A percentile compares a stretch with the other conserved stretches of the same genome.
These are phyloP conservation scores for Warburgia ugandensis DNA, from an alignment of 164 flowering plant species.

Conservation along the genomic window DNA sequence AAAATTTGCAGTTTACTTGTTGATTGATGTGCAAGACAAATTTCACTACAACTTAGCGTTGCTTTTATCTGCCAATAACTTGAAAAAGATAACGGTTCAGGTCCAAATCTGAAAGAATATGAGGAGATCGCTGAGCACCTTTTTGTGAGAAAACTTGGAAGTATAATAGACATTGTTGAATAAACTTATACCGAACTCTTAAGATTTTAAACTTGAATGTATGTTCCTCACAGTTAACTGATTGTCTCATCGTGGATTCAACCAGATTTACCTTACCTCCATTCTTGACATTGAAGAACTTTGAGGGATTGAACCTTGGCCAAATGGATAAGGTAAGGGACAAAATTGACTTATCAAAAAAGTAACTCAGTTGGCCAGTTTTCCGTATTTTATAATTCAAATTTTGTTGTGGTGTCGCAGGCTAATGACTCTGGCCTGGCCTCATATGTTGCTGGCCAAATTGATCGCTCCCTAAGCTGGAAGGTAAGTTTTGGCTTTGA, in stretches of 20 bases:
- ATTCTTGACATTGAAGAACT: slow-evolving; percentile 45
- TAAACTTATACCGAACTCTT: not conserved
- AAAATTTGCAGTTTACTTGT: not conserved
- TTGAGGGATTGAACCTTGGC: slow-evolving; percentile 54
- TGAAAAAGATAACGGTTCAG: not conserved
- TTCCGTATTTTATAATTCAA: not conserved
- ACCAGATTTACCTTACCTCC: slow-evolving; percentile 65
- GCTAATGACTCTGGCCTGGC: slow-evolving; percentile 67
- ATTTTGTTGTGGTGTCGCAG: slow-evolving; percentile 23
- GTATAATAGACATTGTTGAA: not conserved
- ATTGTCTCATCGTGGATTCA: not conserved
- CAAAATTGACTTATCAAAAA: no score
- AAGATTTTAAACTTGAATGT: not conserved
- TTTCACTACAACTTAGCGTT: not conserved
- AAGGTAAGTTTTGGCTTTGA: slow-evolving; percentile 31
- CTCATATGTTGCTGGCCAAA: slow-evolving; percentile 64
- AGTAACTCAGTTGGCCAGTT: not conserved
- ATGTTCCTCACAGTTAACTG: not conserved
- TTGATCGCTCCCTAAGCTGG: slow-evolving; percentile 71
- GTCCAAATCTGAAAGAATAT: not conserved
- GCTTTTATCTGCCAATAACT: not conserved
- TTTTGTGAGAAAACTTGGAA: no score
- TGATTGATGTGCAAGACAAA: not conserved
- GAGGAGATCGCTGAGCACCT: no score
- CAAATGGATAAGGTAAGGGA: slow-evolving; percentile 49